A percentile compares a stretch with the other conserved stretches of the same genome.
Evolutionary conservation across 768 basidiomycete species (phyloP).

Genomic region (Cyathus striatus): DNA sequence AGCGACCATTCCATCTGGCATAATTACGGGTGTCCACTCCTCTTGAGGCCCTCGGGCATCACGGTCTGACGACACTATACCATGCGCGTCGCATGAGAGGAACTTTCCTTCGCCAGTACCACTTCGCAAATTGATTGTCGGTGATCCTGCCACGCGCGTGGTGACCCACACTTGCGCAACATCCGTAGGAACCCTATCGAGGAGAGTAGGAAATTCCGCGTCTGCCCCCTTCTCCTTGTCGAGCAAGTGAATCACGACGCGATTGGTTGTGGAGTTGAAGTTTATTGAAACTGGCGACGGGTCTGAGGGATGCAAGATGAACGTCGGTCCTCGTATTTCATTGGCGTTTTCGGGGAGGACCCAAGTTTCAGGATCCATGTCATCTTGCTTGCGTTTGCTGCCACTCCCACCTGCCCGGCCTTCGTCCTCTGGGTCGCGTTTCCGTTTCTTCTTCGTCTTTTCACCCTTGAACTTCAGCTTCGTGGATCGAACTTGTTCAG

Average conservation of each 20-base stretch:
- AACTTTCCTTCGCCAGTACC: constrained; percentile 90
- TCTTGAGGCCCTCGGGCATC: constrained; percentile 92
- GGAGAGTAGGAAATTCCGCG: constrained; percentile 36
- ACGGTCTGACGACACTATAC: constrained; percentile 76
- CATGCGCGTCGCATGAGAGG: constrained; percentile 82
- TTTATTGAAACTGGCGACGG: constrained; percentile 73
- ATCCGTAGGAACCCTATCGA: constrained; percentile 72
- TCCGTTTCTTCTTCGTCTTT: constrained; percentile 78
- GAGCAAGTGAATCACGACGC: constrained; percentile 59
- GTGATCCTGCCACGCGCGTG: constrained; percentile 79
- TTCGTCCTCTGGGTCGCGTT: constrained; percentile 52
- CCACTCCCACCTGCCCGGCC: constrained; percentile 36
- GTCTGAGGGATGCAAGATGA: constrained; percentile 78
- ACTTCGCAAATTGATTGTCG: constrained; percentile 82
- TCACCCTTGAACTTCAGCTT: constrained; percentile 91
- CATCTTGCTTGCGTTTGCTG: constrained; percentile 48
- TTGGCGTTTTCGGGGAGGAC: constrained; percentile 64
- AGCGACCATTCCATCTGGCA: constrained; percentile 82
- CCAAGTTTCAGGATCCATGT: constrained; percentile 72
- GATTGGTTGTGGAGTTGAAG: constrained; percentile 71
- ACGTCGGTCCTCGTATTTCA: constrained; percentile 86
- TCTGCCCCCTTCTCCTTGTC: constrained; percentile 57
- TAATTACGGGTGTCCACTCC: constrained; percentile 84
- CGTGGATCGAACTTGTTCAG: constrained; percentile 54
- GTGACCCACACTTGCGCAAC: constrained; percentile 90